Conservation (phyloP, 2,329 filamentous ascomycete species). For the Colletotrichum sp. region DNA sequence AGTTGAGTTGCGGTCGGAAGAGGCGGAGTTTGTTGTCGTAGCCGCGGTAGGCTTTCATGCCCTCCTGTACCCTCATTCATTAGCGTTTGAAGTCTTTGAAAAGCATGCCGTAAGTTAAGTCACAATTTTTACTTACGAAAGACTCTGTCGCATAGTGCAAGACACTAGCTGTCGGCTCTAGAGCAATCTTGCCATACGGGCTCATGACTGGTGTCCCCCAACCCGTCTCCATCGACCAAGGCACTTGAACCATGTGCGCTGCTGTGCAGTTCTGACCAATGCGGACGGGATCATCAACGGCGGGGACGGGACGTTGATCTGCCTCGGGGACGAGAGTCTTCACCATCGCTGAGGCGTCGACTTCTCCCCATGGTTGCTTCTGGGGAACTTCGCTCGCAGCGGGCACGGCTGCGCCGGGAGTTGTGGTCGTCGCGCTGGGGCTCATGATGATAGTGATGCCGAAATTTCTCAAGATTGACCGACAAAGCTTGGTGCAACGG, state of each 20-base stretch:
- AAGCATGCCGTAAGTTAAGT: no score
- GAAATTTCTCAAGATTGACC: background rate
- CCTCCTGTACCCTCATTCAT: constrained; percentile 48
- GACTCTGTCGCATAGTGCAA: constrained; percentile 81
- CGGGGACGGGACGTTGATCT: background rate
- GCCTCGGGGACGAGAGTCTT: constrained; percentile 49
- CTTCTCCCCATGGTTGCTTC: constrained; percentile 56
- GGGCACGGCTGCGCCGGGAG: background rate
- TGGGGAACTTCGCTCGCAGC: constrained; percentile 14
- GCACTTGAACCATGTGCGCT: constrained; percentile 72
- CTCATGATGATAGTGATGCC: background rate
- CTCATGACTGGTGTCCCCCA: constrained; percentile 70
- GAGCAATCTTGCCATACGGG: constrained; percentile 69
- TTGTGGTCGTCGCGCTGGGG: background rate
- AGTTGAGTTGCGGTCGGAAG: constrained; percentile 70
- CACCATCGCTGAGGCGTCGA: constrained; percentile 70
- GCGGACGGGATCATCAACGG: background rate
- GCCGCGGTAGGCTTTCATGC: constrained; percentile 74
- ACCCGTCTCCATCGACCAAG: constrained; percentile 64
- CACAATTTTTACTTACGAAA: constrained; percentile 44
- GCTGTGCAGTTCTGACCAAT: constrained; percentile 27
- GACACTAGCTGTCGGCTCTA: constrained; percentile 72
- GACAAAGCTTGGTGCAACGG: background rate
- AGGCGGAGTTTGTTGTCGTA: constrained; percentile 68
- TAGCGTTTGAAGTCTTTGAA: background rate